Conservation (phyloP, 1,139 yeast species). For the Yamadazyma friedrichii region DNA sequence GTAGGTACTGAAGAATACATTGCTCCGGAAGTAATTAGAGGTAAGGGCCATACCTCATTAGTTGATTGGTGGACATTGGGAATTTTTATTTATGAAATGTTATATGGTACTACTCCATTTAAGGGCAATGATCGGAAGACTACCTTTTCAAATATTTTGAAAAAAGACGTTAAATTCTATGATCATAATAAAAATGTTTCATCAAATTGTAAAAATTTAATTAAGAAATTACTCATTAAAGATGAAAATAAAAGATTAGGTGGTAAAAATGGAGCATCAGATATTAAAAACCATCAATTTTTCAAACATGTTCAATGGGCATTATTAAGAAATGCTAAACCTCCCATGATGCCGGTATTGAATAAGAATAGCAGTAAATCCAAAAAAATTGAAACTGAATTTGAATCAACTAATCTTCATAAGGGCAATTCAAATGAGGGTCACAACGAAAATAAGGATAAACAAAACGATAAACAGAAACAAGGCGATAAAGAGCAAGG, state of each 20-base stretch:
- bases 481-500: neutral
- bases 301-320: conserved; percentile 97
- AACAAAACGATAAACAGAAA: neutral
- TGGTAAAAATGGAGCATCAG: conserved; percentile 91
- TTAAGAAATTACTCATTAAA: conserved; percentile 78
- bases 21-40: conserved; percentile 96
- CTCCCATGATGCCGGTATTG: conserved; percentile 91
- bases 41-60: conserved; percentile 96
- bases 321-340: conserved; percentile 80
- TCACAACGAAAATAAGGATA: neutral
- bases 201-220: conserved; percentile 72
- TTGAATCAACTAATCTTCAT: conserved; percentile 16
- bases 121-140: conserved; percentile 86
- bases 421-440: neutral
- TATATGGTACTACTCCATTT: conserved; percentile 93
- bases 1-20: conserved; percentile 98
- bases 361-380: conserved; percentile 41
- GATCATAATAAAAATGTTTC: conserved; percentile 39
- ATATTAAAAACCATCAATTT: conserved; percentile 84
- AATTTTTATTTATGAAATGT: conserved; percentile 86
- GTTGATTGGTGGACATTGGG: conserved; percentile 99
- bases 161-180: conserved; percentile 74
- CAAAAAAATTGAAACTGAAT: conserved; percentile 38
- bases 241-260: conserved; percentile 89
- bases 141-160: conserved; percentile 84